phyloP scores from a whole-genome alignment of 2,329 filamentous ascomycete species.

The Colletotrichum eremochloae region DNA sequence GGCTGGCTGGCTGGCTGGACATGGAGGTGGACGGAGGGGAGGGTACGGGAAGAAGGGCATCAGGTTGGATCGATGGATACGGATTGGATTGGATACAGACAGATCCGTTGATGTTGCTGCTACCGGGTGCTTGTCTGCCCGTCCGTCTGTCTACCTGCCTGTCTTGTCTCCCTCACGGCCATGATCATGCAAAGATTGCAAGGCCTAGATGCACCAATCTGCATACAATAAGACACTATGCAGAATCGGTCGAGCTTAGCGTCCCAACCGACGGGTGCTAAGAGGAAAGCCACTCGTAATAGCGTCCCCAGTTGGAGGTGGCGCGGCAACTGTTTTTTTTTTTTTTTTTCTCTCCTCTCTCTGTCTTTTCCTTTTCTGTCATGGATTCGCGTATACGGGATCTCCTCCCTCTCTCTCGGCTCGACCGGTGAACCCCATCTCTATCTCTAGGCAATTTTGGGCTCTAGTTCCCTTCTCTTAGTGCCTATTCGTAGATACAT shows the following conservation, averaged over 20 bases:
- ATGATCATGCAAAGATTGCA: slow-evolving; percentile 12
- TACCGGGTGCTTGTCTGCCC: neutral
- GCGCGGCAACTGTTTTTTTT: slow-evolving; percentile 23
- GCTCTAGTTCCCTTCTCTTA: neutral
- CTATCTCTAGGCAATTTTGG: neutral
- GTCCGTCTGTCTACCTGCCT: neutral
- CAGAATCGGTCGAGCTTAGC: slow-evolving; percentile 21
- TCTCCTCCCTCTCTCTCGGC: neutral
- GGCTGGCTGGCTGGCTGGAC: neutral
- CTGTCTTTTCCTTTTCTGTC: slow-evolving; percentile 6
- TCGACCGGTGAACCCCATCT: neutral
- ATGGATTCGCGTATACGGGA: neutral
- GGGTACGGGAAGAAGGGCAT: slow-evolving; percentile 18
- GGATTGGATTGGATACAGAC: neutral
- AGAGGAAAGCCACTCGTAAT: slow-evolving; percentile 35
- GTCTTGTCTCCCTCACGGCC: neutral
- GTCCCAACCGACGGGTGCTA: slow-evolving; percentile 35
- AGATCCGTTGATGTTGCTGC: slow-evolving; percentile 5
- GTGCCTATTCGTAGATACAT: neutral
- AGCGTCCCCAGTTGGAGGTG: slow-evolving; percentile 28
- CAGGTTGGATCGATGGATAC: slow-evolving; percentile 10
- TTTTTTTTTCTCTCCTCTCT: neutral
- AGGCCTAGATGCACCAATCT: slow-evolving; percentile 3
- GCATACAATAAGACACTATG: neutral
- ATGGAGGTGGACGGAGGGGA: slow-evolving; percentile 12